Evolutionary conservation across 768 basidiomycete species (phyloP).

Genomic region (Dacryopinax spathularia): DNA sequence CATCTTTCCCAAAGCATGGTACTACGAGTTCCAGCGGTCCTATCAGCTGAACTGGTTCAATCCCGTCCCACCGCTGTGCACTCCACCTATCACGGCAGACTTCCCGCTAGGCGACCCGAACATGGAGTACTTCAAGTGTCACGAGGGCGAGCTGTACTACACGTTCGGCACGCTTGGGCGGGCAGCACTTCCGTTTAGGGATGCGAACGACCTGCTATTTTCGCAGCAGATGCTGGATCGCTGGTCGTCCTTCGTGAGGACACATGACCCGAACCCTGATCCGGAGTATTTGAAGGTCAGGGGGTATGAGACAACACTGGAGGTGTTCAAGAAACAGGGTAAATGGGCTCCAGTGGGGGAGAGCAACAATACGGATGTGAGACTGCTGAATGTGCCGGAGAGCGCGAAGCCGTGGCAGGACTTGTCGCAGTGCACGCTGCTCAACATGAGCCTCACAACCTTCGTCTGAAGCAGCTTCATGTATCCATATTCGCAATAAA

Average conservation of each 20-base stretch:
- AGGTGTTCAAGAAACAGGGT: slow-evolving; percentile 20
- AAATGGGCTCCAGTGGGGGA: slow-evolving; percentile 27
- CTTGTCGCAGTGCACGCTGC: slow-evolving; percentile 27
- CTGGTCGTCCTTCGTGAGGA: slow-evolving; percentile 37
- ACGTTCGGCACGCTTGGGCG: slow-evolving; percentile 28
- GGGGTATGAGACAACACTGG: slow-evolving; percentile 28
- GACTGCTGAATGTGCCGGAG: slow-evolving; percentile 26
- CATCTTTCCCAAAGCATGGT: slow-evolving; percentile 31
- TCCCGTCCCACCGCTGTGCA: slow-evolving; percentile 30
- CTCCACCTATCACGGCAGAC: slow-evolving; percentile 28
- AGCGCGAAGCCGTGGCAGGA: slow-evolving; percentile 25
- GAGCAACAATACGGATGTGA: slow-evolving; percentile 21
- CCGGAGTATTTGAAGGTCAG: slow-evolving; percentile 29
- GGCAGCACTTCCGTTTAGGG: slow-evolving; percentile 30
- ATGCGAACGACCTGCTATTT: slow-evolving; percentile 33
- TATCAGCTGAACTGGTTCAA: slow-evolving; percentile 32
- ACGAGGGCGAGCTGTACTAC: slow-evolving; percentile 25
- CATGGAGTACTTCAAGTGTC: slow-evolving; percentile 36
- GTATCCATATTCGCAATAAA: no score
- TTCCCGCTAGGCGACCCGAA: slow-evolving; percentile 36
- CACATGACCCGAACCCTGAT: slow-evolving; percentile 35
- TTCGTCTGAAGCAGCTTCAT: no score
- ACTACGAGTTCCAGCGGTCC: slow-evolving; percentile 30
- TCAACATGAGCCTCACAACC: no score
- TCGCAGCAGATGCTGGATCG: slow-evolving; percentile 31